Evolutionary conservation across 345 rosid species (phyloP), one percentile per base, ranked within the genome.

Genomic region (Litchi chinensis): DNA sequence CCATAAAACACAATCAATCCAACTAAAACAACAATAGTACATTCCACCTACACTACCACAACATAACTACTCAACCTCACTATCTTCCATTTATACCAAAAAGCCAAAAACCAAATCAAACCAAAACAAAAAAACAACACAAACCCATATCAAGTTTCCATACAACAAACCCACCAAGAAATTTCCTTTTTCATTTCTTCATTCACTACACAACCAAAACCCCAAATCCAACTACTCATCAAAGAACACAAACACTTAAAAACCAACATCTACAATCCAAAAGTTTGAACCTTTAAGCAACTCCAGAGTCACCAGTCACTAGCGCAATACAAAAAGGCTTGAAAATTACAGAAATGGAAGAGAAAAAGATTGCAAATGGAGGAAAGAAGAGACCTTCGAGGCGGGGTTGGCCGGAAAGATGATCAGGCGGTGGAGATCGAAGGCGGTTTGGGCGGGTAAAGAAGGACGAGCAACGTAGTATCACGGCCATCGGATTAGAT

Each of bases 401-500:
- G 73, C 62, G 83, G 69, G 78, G 15, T 71, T 80, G 82, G 78
- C 73, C 74, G 78, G 86, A 85, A 68, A 76, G 8, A 41, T 65
- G 82, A 46, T 71, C 80, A 6, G 75, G 65, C 32, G 83, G 80
- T 26, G 89, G 85, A 74, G 88, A 79, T 65, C 50, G 77, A 40
- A 71, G 76, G 16, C 76, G 63, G 79, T 63, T 72, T 71, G 89
- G 83, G 71, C 82, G 78, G 60, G 82, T 46, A 56, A 80, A 74
- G 86, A 83, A 83, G 85, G 85, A 81, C 77, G 88, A 83, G 82
- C 93, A 88, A 76, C 89, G 91, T 81, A 88, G 70, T 37, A 85
- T 56, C 81, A 85, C 86, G 68, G 89, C 85, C 95, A 87, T 78
- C 65, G 40, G 66, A 60, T 60, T 60, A 24, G 65, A 60, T 21